Base-by-base conservation (phyloP, 2,329 filamentous ascomycete species). In the Apiospora hydei region DNA sequence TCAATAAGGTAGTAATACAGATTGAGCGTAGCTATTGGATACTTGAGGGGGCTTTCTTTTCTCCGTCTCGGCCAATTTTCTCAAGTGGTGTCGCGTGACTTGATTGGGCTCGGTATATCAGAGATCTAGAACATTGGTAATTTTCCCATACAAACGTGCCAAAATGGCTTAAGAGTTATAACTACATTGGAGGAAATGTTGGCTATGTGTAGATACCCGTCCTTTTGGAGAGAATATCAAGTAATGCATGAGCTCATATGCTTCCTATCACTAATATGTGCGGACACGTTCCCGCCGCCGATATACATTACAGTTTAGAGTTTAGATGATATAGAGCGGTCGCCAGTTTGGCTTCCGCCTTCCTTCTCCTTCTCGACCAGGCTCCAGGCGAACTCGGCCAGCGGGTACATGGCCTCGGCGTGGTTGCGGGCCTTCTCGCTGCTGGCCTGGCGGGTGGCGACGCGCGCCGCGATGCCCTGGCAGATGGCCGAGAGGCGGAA, bases 381-480 rank as follows among this genome's bases (percentile, higher is more conserved):
- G 72, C 88, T 85, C 94, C 95, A 98, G 7, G 94, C 94, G 77
- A 93, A 87, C 82, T 94, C 87, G 0, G 92, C 95, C 85, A 96
- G 89, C 30, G 93, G 91, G 66, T 85, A 87, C 83, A 93, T 91
- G 81, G 90, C 89, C 71, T 84, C 85, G 0, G 88, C 94, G 82
- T 97, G 94, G 57, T 91, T 87, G 76, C 87, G 88, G 8, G 96
- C 96, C 80, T 93, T 89, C 72, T 90, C 93, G 81, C 94, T 98
- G 83, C 95, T 98, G 49, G 96, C 96, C 87, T 98, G 96, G 68
- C 96, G 86, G 67, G 89, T 84, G 38, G 96, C 96, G 81, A 93
- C 93, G 75, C 96, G 86, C 69, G 96, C 96, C 68, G 95, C 95
- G 80, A 99, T 98, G 3, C 96, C 96, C 85, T 99, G 96, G 77